These are phyloP conservation scores for Wickerhamiella brachini DNA, from an alignment of 805 yeast genomes.

Conservation along the genomic window DNA sequence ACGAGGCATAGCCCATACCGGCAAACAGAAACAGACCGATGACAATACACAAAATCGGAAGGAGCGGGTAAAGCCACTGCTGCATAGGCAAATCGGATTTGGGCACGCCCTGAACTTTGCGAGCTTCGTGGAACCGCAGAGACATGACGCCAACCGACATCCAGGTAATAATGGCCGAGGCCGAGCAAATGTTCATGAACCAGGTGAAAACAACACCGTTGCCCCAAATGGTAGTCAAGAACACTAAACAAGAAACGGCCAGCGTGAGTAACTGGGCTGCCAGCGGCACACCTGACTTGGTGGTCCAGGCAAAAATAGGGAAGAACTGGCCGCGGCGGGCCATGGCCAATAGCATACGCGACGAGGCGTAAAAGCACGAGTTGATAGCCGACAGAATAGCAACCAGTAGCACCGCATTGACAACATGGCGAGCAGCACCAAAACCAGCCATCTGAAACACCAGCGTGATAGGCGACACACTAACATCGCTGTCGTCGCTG, in stretches of 20 bases:
- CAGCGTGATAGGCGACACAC: slow-evolving; percentile 34
- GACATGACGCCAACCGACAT: slow-evolving; percentile 41
- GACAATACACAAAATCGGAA: slow-evolving; percentile 37
- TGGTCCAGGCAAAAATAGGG: slow-evolving; percentile 33
- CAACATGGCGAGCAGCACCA: slow-evolving; percentile 33
- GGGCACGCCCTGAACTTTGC: slow-evolving; percentile 40
- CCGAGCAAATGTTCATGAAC: slow-evolving; percentile 49
- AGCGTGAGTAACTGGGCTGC: slow-evolving; percentile 40
- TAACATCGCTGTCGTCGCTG: slow-evolving; percentile 35
- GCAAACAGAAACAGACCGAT: slow-evolving; percentile 49
- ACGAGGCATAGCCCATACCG: slow-evolving; percentile 23
- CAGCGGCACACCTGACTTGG: slow-evolving; percentile 44
- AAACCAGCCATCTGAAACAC: slow-evolving; percentile 39
- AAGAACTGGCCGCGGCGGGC: slow-evolving; percentile 47
- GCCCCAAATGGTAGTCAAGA: slow-evolving; percentile 50
- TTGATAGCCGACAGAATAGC: slow-evolving; percentile 53
- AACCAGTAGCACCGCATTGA: slow-evolving; percentile 45
- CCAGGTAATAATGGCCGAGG: slow-evolving; percentile 54
- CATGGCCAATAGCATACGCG: slow-evolving; percentile 46
- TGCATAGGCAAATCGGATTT: slow-evolving; percentile 38
- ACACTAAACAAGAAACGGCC: slow-evolving; percentile 43
- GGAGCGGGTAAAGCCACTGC: slow-evolving; percentile 36
- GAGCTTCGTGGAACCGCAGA: slow-evolving; percentile 45
- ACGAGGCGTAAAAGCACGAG: slow-evolving; percentile 48
- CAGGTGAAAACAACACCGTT: slow-evolving; percentile 46